phyloP scores from a whole-genome alignment of 768 basidiomycete genomes.

The Boletus insuetus region DNA sequence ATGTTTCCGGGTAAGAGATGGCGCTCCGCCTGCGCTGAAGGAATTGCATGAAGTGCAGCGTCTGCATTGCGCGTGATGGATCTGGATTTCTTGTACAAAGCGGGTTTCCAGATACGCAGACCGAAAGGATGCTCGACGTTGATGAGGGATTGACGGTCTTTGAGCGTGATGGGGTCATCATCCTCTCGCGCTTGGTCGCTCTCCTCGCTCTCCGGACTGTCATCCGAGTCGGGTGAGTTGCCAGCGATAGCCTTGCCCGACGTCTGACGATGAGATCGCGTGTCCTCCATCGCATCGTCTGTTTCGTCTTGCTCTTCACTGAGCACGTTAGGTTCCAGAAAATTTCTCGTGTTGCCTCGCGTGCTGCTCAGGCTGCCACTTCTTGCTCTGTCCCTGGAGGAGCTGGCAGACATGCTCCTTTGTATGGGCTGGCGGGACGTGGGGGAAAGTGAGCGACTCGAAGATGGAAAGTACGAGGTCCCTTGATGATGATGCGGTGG shows the following conservation, averaged over 20 bases:
- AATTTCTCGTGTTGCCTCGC: constrained; percentile 43
- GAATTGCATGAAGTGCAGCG: constrained; percentile 86
- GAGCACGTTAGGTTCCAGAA: constrained; percentile 42
- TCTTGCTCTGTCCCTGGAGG: constrained; percentile 47
- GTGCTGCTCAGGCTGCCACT: constrained; percentile 66
- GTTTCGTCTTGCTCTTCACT: constrained; percentile 55
- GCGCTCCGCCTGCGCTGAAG: constrained; percentile 89
- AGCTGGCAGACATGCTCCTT: constrained; percentile 52
- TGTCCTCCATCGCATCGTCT: constrained; percentile 33
- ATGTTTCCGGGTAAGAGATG: constrained; percentile 94
- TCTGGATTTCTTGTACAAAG: constrained; percentile 95
- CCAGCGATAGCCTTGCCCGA: constrained; percentile 44
- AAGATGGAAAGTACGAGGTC: constrained; percentile 58
- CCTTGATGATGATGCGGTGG: constrained; percentile 64
- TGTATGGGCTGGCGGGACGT: constrained; percentile 42
- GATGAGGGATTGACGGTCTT: constrained; percentile 95
- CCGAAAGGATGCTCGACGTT: constrained; percentile 99
- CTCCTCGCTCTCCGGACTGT: constrained; percentile 37
- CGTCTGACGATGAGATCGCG: constrained; percentile 14
- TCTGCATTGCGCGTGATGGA: constrained; percentile 97
- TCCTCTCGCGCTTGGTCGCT: constrained; percentile 36
- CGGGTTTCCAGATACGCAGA: constrained; percentile 99
- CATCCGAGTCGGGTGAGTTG: constrained; percentile 40
- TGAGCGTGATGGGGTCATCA: constrained; percentile 89
- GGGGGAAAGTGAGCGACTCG: constrained; percentile 44